Percentiles rank a stretch among this genome's conserved stretches.
Evolutionary conservation across 2,329 filamentous ascomycete genomes (phyloP).

Genomic region (Acarospora socialis): DNA sequence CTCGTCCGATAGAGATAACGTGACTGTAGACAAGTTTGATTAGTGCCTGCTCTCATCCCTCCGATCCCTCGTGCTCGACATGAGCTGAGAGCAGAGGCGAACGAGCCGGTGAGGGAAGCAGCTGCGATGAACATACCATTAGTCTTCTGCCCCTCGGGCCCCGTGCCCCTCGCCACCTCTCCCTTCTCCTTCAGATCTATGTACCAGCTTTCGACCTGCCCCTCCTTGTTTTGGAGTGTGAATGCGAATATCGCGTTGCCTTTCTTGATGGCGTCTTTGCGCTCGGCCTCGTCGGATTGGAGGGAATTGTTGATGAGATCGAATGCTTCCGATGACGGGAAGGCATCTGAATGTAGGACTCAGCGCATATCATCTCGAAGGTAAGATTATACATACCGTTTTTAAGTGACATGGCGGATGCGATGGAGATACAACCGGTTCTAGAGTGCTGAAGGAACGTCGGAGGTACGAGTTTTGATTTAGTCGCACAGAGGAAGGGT

Average conservation of each 20-base stretch:
- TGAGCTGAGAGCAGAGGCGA: too few relatives aligned
- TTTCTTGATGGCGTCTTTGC: constrained; percentile 79
- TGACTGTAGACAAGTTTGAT: constrained; percentile 43
- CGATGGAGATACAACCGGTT: too few relatives aligned
- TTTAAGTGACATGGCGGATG: constrained; percentile 53
- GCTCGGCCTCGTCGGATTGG: constrained; percentile 51
- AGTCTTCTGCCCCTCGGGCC: constrained; percentile 58
- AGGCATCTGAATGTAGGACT: constrained; percentile 45
- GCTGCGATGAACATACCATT: constrained; percentile 45
- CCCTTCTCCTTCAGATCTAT: constrained; percentile 91
- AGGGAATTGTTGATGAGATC: constrained; percentile 70
- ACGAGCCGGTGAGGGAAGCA: background rate
- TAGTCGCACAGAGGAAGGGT: too few relatives aligned
- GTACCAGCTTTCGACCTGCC: constrained; percentile 76
- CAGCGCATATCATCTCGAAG: constrained; percentile 1
- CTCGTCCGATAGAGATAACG: constrained; percentile 66
- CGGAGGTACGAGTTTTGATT: too few relatives aligned
- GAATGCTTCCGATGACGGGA: constrained; percentile 83
- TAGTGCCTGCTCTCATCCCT: too few relatives aligned
- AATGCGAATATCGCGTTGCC: constrained; percentile 82
- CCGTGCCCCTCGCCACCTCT: constrained; percentile 59
- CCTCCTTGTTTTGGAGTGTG: constrained; percentile 73
- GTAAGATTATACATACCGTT: constrained; percentile 49
- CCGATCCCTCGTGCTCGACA: too few relatives aligned
- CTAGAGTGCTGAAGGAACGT: too few relatives aligned